Conservation (phyloP, 805 yeast species). For the Pichia nakasei region DNA sequence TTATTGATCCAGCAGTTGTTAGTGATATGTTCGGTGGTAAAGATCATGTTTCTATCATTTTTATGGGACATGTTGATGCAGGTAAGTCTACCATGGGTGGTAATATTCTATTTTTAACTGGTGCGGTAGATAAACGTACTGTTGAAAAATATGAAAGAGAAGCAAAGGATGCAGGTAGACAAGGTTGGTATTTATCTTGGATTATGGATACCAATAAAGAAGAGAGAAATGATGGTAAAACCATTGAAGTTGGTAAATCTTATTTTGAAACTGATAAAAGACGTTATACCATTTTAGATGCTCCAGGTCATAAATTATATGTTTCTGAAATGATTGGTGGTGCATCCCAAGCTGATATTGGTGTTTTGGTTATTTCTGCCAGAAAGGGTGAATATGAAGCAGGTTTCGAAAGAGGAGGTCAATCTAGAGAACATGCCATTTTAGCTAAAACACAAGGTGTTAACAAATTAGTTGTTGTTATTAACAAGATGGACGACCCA, state of each 20-base stretch:
- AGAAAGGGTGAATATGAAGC: conserved; percentile 99
- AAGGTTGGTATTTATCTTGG: conserved; percentile 99
- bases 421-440: conserved; percentile 95
- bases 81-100: conserved; percentile 99
- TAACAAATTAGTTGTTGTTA: conserved; percentile 83
- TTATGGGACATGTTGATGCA: conserved; percentile 99
- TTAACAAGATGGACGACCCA: conserved; percentile 98
- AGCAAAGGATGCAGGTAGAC: conserved; percentile 99
- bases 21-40: conserved; percentile 94
- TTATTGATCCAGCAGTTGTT: conserved; percentile 78
- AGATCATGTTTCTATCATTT: conserved; percentile 92
- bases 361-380: conserved; percentile 93
- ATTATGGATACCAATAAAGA: conserved; percentile 99
- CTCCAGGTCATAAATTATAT: conserved; percentile 99
- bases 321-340: conserved; percentile 99
- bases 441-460: conserved; percentile 98
- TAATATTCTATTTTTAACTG: conserved; percentile 83
- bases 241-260: conserved; percentile 97
- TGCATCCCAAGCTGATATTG: conserved; percentile 99
- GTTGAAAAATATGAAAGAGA: conserved; percentile 97
- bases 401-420: conserved; percentile 98
- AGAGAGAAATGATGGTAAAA: conserved; percentile 98
- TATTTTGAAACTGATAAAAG: conserved; percentile 96
- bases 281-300: conserved; percentile 95
- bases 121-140: conserved; percentile 97